Evolutionary conservation across 257 asterid genomes (phyloP).

Genomic region (Datura wrightii): DNA sequence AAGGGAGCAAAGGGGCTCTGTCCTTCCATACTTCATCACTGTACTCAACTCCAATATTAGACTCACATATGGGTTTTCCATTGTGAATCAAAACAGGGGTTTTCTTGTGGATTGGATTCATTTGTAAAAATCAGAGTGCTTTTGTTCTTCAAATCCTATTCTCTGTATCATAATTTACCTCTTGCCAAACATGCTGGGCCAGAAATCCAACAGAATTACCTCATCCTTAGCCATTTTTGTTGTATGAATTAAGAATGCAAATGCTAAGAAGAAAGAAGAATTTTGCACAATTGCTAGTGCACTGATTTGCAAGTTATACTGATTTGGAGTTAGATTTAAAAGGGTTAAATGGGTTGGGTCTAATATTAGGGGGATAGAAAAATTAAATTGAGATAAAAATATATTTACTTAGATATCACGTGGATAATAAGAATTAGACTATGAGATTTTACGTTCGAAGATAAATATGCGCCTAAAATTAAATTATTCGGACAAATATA

Average conservation of each 20-base stretch:
- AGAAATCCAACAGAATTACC: conserved; percentile 33
- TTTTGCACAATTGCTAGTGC: background rate
- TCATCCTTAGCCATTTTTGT: conserved; percentile 35
- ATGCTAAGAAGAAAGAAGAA: background rate
- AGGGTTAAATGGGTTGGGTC: too few relatives aligned
- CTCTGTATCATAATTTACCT: conserved; percentile 34
- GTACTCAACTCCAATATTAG: conserved; percentile 33
- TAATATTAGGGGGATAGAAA: too few relatives aligned
- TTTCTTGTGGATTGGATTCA: conserved; percentile 45
- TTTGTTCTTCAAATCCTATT: conserved; percentile 38
- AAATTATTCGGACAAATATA: too few relatives aligned
- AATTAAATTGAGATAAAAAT: too few relatives aligned
- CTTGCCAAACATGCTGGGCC: conserved; percentile 43
- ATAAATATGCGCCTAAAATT: too few relatives aligned
- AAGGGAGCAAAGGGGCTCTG: conserved; percentile 35
- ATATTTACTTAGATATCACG: too few relatives aligned
- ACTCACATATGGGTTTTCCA: conserved; percentile 42
- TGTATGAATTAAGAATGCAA: background rate
- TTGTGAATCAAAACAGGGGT: conserved; percentile 44
- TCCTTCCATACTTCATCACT: conserved; percentile 38
- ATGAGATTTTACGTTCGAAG: too few relatives aligned
- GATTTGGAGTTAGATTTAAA: too few relatives aligned
- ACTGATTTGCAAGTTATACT: background rate
- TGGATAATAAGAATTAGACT: too few relatives aligned
- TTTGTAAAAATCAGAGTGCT: conserved; percentile 28